A percentile compares a stretch with the other conserved stretches of the same genome.
phyloP scores from a whole-genome alignment of 83 land plant genomes.

The Isoetes engelmannii region DNA sequence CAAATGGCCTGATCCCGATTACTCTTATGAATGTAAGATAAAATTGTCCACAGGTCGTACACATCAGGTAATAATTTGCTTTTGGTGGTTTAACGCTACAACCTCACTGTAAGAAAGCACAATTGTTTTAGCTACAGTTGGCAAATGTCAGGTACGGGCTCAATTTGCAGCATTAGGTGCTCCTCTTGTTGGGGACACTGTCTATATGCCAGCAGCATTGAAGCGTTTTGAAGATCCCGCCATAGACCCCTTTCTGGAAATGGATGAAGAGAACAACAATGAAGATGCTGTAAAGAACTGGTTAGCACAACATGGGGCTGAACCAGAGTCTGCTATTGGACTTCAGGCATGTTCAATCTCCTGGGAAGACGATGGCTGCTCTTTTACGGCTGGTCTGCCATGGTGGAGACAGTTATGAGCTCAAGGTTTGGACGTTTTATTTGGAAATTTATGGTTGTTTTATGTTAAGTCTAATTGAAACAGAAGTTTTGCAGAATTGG shows the following conservation, averaged over 20 bases:
- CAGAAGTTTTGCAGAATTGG: too few species aligned
- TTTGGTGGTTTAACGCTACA: not conserved
- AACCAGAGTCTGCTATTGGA: slow-evolving; percentile 74
- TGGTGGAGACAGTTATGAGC: slow-evolving; percentile 56
- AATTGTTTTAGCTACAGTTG: not conserved
- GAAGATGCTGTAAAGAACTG: slow-evolving; percentile 43
- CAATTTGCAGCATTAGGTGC: slow-evolving; percentile 85
- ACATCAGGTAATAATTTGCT: slow-evolving; percentile 66
- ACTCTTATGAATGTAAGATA: slow-evolving; percentile 78
- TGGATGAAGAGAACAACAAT: slow-evolving; percentile 11
- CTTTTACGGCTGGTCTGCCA: slow-evolving; percentile 61
- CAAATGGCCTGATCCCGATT: slow-evolving; percentile 53
- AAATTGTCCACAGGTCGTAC: slow-evolving; percentile 83
- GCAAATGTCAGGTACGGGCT: slow-evolving; percentile 66
- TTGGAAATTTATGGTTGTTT: not conserved
- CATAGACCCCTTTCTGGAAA: slow-evolving; percentile 41
- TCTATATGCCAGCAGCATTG: slow-evolving; percentile 78
- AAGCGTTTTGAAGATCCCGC: slow-evolving; percentile 38
- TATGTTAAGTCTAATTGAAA: too few species aligned
- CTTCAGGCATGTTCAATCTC: slow-evolving; percentile 87
- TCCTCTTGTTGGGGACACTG: slow-evolving; percentile 86
- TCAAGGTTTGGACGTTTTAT: not conserved
- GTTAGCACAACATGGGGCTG: slow-evolving; percentile 64
- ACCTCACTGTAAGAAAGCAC: not conserved
- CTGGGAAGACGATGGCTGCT: slow-evolving; percentile 62